Conservation (phyloP, 2,329 filamentous ascomycete genomes). For the Parafenestella ontariensis region DNA sequence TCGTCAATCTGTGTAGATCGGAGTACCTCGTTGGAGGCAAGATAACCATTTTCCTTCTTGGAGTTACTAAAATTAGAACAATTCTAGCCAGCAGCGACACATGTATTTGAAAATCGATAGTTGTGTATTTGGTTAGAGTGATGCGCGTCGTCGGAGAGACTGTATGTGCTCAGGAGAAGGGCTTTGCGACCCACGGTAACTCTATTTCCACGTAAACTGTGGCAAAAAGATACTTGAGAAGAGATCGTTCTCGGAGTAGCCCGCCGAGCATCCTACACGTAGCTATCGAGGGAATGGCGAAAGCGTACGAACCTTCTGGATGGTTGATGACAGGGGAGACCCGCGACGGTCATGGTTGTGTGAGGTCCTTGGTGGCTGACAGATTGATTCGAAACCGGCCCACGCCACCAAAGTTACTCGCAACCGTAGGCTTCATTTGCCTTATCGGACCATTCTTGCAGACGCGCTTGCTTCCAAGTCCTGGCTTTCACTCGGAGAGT, state of each 20-base stretch:
- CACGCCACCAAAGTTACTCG: conserved; percentile 1
- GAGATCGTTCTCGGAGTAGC: neutral
- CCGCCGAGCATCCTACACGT: neutral
- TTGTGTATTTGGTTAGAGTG: neutral
- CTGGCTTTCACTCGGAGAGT: neutral
- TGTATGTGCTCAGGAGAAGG: neutral
- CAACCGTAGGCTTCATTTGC: conserved; percentile 5
- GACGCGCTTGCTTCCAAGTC: conserved; percentile 3
- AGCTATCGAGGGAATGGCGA: neutral
- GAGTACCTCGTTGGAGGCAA: conserved; percentile 6
- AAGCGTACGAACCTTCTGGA: neutral
- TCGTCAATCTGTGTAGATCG: conserved; percentile 11
- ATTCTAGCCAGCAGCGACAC: too few relatives aligned
- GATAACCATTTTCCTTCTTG: conserved; percentile 2
- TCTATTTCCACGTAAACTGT: conserved; percentile 2
- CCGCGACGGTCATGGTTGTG: neutral
- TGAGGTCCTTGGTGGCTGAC: neutral
- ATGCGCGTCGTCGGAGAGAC: neutral
- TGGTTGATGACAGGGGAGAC: neutral
- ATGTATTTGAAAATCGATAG: neutral
- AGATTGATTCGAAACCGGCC: neutral
- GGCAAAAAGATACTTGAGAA: conserved; percentile 3
- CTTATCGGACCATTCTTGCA: conserved; percentile 13
- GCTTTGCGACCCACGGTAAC: conserved; percentile 6
- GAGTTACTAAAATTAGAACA: conserved; percentile 7